A percentile compares a stretch with the other conserved stretches of the same genome.
Evolutionary conservation across 148 eudicot species (phyloP).

Genomic region (Euryodendron excelsum): DNA sequence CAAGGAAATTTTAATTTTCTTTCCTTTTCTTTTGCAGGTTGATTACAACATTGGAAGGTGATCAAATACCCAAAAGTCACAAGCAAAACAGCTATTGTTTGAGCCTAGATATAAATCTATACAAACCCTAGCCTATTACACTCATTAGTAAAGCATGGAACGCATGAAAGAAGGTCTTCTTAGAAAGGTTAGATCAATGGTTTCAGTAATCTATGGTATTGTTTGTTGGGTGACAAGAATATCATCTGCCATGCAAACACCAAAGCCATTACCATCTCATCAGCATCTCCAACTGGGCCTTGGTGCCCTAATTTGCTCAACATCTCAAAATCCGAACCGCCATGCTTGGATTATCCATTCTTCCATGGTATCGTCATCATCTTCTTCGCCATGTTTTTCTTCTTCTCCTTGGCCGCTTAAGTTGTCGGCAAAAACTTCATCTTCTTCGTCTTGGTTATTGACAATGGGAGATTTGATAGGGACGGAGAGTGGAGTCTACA

Average conservation of each 20-base stretch:
- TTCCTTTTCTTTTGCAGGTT: slow-evolving; percentile 4
- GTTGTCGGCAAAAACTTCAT: neutral
- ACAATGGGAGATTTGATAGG: slow-evolving; percentile 10
- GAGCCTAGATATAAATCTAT: neutral
- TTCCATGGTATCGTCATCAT: neutral
- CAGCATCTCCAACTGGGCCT: neutral
- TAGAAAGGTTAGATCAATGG: neutral
- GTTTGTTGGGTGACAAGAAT: neutral
- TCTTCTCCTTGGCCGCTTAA: too few species aligned
- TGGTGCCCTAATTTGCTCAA: neutral
- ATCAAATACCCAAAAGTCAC: neutral
- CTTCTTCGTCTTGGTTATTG: neutral
- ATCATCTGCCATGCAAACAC: neutral
- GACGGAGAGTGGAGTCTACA: slow-evolving; percentile 4
- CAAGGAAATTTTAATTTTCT: neutral
- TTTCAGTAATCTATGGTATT: neutral
- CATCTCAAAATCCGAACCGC: neutral
- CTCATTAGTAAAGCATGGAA: neutral
- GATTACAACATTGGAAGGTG: neutral
- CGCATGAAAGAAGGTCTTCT: neutral
- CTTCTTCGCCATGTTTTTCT: neutral
- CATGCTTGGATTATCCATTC: neutral
- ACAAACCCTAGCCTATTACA: neutral
- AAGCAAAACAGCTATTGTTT: neutral
- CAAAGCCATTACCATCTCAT: neutral